Evolutionary conservation across 2,329 filamentous ascomycete genomes (phyloP), one percentile per base, ranked within the genome.

Genomic region (Aspergillus amoenus): DNA sequence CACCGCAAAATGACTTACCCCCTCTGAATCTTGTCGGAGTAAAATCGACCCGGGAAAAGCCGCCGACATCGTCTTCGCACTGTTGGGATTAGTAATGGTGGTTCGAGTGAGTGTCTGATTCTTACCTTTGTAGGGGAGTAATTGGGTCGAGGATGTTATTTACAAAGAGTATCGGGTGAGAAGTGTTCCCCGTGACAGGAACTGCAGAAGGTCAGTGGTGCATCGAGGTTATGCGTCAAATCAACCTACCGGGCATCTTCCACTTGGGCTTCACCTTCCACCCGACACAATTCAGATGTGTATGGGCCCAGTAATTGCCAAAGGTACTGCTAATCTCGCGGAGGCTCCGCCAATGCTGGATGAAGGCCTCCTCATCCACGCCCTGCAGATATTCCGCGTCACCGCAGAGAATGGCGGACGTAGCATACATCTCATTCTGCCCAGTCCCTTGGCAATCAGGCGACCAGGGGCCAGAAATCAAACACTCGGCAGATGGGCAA

Each of bases 81-180:
- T 71, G 40, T n/a, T n/a, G 30, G 9, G 3, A 22, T 65, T 47
- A 66, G 60, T n/a, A 46, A 37, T 18, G 7, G 15, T 3, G 17
- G n/a, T 5, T 7, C 24, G 11, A 1, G 17, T 13, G 18, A 27
- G 32, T 21, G 34, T 15, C 34, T n/a, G 41, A 12, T 46, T n/a
- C 57, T 18, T 61, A 71, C 70, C 64, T 73, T 18, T 61, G 57
- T 47, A 86, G 68, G 3, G 84, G 84, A 0, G 84, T 87, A 1
- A 87, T 82, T 0, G 85, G 85, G 56, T 87, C 84, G 13, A 81
- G 75, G 0, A 79, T 81, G 64, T 83, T 86, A 37, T 79, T 81
- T 12, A 86, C 71, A 65, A 85, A 82, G 6, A 87, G 74, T 32
- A 87, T 73, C 0, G 84, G 84, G 60, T 82, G 78, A 5, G 77